phyloP scores from a whole-genome alignment of 176 grass and related monocot species.

The Cocos nucifera region DNA sequence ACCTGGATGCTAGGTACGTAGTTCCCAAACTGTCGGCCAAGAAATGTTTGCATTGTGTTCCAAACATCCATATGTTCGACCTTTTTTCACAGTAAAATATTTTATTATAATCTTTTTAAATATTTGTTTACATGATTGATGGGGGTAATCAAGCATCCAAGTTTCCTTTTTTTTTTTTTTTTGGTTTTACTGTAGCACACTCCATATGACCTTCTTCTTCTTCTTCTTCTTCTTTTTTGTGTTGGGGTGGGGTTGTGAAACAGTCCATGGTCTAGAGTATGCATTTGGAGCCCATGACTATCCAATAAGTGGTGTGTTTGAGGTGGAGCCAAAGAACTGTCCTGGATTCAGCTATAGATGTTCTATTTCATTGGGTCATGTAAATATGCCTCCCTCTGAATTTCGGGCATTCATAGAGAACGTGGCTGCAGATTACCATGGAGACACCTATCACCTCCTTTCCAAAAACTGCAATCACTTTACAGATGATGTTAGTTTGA shows the following conservation, averaged over 20 bases:
- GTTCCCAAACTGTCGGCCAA: too few species aligned
- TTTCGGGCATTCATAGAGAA: constrained; percentile 69
- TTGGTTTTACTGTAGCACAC: too few species aligned
- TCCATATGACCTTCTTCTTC: too few species aligned
- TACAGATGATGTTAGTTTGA: constrained; percentile 73
- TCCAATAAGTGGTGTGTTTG: constrained; percentile 79
- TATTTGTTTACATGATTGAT: too few species aligned
- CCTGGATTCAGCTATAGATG: constrained; percentile 77
- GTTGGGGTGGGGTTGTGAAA: not conserved
- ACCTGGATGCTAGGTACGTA: too few species aligned
- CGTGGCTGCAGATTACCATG: constrained; percentile 71
- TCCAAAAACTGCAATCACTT: constrained; percentile 98
- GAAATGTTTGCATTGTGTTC: too few species aligned
- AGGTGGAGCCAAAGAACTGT: constrained; percentile 84
- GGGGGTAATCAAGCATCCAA: too few species aligned
- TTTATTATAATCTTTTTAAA: too few species aligned
- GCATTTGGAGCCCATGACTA: constrained; percentile 88
- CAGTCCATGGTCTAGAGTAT: constrained; percentile 84
- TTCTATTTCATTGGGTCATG: constrained; percentile 58
- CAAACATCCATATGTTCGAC: too few species aligned
- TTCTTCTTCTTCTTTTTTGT: not conserved
- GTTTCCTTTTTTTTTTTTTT: too few species aligned
- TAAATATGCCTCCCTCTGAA: constrained; percentile 44
- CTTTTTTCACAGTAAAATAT: too few species aligned
- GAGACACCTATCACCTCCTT: constrained; percentile 94